Evolutionary conservation across 1,139 yeast genomes (phyloP), one percentile per base, ranked within the genome.

Genomic region (Nakaseomyces delphensis): DNA sequence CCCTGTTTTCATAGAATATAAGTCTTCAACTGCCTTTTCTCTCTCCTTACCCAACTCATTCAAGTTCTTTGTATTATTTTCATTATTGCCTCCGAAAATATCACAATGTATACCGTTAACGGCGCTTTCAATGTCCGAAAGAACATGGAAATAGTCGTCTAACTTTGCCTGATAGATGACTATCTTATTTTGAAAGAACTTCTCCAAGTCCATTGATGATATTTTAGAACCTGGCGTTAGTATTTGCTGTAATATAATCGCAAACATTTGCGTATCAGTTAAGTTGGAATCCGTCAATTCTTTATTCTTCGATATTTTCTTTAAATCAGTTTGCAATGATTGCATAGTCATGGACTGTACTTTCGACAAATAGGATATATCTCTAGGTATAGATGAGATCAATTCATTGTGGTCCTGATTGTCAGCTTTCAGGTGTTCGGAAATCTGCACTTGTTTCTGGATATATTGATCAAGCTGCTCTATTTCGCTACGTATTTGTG

Each of bases 381-480:
- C 98, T 46, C 84, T 74, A 13, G 96, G 96, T 38, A 91, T 81
- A 43, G 95, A 80, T 27, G 74, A 76, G 37, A 91, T 76, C 39
- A 83, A 68, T 45, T 78, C 81, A 41, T 76, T 74, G 52, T 87
- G 96, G 28, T 76, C 76, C 11, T 67, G 67, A 45, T 74, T 68
- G 48, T 79, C 83, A 19, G 79, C 73, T 49, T 79, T 77, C 46
- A 91, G 68, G 39, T 83, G 83, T 37, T 86, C 91, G 5, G 95
- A 82, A 42, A 84, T 82, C 45, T 82, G 75, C 44, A 83, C 84
- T 65, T 91, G 97, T 31, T 79, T 76, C 51, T 80, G 83, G 48
- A 91, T 86, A 59, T 86, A 89, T 43, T 77, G 76, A 61, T 91
- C 95, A 45, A 89, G 69, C 48, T 79, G 82, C 57, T 86, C 94